Base-by-base conservation (phyloP, 345 rosid species). In the Leavenworthia alabamica region DNA sequence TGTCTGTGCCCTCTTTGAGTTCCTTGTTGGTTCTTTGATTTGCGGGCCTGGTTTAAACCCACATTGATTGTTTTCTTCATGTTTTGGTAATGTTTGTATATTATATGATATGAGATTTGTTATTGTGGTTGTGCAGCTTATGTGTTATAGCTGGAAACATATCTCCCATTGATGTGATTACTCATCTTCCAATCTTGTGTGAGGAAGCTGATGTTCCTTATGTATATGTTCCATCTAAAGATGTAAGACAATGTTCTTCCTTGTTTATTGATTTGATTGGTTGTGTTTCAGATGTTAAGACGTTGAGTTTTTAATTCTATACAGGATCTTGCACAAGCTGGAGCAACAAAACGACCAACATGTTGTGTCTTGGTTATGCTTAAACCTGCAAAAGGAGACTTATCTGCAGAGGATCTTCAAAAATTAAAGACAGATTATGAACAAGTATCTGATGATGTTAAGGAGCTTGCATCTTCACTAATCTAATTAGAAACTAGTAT, bases 71-170 rank as follows among this genome's bases (percentile, higher is more conserved):
- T 5, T 16, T 12, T 31, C 5, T 0, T 51, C 2, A 2, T 2
- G 2, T 37, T 6, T n/a, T 53, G 1, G 0, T 15, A 12, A 0
- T 33, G 6, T 53, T 11, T 12, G 16, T 4, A 4, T 0, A 35
- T 12, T 17, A 19, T 2, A 8, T 10, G 19, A 9, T 28, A 1
- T 12, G 7, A 22, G 1, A 11, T 20, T 20, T 22, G 12, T 23
- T 32, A 0, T 27, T 68, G 16, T n/a, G 11, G 0, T 9, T 28
- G 2, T 74, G 80, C 81, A 93, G 99, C 53, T 48, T 93, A 37
- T 93, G 99, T 31, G 85, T 93, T 44, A 89, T 93, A 36, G 99
- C 97, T 41, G 99, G 96, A 58, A 93, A 93, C 78, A 93, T 93
- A 65, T 89, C 96, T 59, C 97, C 99, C 2, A 93, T 93, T 5